These are phyloP conservation scores for Lenzites betulinus DNA, from an alignment of 768 basidiomycete species.

Conservation along the genomic window DNA sequence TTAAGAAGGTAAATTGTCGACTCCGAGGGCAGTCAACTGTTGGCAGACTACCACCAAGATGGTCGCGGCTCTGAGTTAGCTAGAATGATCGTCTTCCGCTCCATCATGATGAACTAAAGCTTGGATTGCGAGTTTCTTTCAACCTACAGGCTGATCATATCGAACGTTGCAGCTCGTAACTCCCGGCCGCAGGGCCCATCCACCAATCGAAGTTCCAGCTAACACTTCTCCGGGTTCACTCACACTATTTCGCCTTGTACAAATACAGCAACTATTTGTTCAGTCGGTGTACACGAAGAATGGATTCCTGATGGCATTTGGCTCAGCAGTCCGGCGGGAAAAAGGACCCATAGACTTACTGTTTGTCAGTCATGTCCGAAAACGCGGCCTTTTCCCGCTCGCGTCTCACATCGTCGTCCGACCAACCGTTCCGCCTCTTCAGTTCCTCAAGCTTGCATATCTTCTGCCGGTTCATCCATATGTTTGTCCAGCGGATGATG, in stretches of 20 bases:
- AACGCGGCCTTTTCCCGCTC: slow-evolving; percentile 65
- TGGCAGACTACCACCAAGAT: too few relatives aligned
- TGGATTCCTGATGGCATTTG: slow-evolving; percentile 44
- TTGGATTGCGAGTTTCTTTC: too few relatives aligned
- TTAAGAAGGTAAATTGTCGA: too few relatives aligned
- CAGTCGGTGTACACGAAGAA: slow-evolving; percentile 62
- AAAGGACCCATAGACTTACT: slow-evolving; percentile 52
- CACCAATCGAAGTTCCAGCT: background rate
- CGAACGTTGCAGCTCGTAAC: too few relatives aligned
- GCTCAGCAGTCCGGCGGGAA: background rate
- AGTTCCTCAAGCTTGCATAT: slow-evolving; percentile 41
- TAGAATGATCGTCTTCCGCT: too few relatives aligned
- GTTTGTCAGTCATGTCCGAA: slow-evolving; percentile 62
- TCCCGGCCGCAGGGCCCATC: too few relatives aligned
- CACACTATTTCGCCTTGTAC: too few relatives aligned
- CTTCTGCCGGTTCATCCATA: slow-evolving; percentile 56
- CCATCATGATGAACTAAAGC: too few relatives aligned
- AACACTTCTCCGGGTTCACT: too few relatives aligned
- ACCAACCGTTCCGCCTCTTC: slow-evolving; percentile 53
- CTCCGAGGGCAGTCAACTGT: too few relatives aligned
- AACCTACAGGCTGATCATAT: too few relatives aligned
- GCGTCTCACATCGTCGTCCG: slow-evolving; percentile 54
- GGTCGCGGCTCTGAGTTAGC: too few relatives aligned
- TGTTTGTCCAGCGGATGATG: slow-evolving; percentile 55
- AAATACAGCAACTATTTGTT: background rate